These are phyloP conservation scores for Citrus inodora DNA, from an alignment of 345 rosid species.

Conservation along the genomic window DNA sequence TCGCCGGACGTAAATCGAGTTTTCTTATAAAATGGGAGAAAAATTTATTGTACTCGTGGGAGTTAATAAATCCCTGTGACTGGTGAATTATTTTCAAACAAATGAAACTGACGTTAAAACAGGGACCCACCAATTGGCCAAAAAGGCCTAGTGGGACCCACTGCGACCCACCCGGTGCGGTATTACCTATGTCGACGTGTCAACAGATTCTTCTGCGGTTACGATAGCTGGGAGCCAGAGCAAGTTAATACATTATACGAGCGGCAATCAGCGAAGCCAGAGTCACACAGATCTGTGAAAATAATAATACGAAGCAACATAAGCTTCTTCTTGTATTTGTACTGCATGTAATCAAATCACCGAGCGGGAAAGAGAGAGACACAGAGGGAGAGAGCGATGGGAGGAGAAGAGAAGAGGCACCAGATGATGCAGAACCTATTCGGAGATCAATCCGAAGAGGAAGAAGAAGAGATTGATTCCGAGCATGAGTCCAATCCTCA, in stretches of 20 bases:
- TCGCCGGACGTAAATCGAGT: too few relatives aligned
- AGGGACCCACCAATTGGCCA: too few relatives aligned
- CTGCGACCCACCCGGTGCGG: too few relatives aligned
- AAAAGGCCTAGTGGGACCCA: too few relatives aligned
- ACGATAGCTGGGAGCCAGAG: neutral
- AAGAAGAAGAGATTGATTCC: slow-evolving; percentile 87
- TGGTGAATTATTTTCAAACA: too few relatives aligned
- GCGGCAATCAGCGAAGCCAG: neutral
- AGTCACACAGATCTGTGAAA: neutral
- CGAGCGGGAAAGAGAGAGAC: neutral
- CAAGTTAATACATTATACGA: neutral
- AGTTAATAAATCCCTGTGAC: too few relatives aligned
- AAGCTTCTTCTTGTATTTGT: neutral
- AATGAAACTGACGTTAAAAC: too few relatives aligned
- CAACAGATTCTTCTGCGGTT: neutral
- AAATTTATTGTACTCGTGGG: too few relatives aligned
- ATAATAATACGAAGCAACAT: neutral
- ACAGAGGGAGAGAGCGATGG: slow-evolving; percentile 35
- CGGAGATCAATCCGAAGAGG: slow-evolving; percentile 94
- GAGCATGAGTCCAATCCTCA: slow-evolving; percentile 97
- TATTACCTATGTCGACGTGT: neutral
- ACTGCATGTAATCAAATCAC: neutral
- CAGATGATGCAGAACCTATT: slow-evolving; percentile 96
- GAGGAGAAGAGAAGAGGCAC: slow-evolving; percentile 84
- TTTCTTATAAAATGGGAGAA: too few relatives aligned